A percentile compares a stretch with the other conserved stretches of the same genome.
Evolutionary conservation across 352 stramenopile genomes (phyloP).

Genomic region (Globisporangium mamillatum): DNA sequence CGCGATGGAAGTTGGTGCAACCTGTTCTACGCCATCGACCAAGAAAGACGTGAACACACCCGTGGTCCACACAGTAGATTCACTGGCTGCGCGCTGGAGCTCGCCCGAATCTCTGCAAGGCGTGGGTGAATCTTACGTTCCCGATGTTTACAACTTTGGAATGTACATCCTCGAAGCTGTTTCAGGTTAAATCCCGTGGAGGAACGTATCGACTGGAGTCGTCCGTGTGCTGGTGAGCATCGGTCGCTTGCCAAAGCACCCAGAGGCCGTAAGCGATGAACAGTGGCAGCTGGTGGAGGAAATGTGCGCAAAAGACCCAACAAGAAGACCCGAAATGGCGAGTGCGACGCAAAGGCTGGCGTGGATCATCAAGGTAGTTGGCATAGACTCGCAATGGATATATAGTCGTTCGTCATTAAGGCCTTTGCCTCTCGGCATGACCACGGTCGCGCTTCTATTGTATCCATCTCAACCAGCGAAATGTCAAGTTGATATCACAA

Average conservation of each 20-base stretch:
- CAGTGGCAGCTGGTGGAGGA: not conserved
- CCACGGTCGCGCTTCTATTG: no score
- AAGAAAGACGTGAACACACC: not conserved
- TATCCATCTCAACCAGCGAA: no score
- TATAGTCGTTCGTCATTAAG: no score
- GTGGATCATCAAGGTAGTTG: no score
- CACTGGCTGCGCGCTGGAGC: not conserved
- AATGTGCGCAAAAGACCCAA: not conserved
- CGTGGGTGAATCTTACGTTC: not conserved
- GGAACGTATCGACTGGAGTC: not conserved
- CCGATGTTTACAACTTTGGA: slow-evolving; percentile 18
- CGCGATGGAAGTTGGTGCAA: not conserved
- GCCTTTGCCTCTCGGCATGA: no score
- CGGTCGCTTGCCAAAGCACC: not conserved
- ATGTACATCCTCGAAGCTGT: slow-evolving; percentile 15
- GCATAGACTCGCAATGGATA: no score
- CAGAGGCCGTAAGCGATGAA: not conserved
- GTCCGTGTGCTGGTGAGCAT: not conserved
- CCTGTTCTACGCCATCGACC: not conserved
- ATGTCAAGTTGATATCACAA: no score
- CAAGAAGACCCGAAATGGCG: not conserved
- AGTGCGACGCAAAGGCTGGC: not conserved
- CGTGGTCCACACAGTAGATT: not conserved
- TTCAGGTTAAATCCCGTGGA: slow-evolving; percentile 1
- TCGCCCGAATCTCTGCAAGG: not conserved